A percentile compares a stretch with the other conserved stretches of the same genome.
Evolutionary conservation across 768 basidiomycete species (phyloP).

Genomic region (Pluteus cervinus): DNA sequence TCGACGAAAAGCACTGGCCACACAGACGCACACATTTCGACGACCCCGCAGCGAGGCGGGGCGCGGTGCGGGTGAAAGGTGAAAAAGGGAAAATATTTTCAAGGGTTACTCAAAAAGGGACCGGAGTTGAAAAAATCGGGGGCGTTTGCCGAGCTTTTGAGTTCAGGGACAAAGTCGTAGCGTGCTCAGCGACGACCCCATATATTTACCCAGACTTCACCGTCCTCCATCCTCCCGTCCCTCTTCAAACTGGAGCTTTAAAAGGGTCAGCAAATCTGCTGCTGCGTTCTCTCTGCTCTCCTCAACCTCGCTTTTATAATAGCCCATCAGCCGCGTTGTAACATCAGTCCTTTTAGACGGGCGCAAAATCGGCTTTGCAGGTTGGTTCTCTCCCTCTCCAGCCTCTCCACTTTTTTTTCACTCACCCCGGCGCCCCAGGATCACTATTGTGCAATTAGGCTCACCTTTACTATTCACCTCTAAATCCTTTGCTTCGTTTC

Average conservation of each 20-base stretch:
- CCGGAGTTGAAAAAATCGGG: constrained; percentile 48
- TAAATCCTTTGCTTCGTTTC: constrained; percentile 44
- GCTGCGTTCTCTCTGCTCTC: constrained; percentile 13
- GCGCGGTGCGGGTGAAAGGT: constrained; percentile 9
- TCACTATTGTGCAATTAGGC: constrained; percentile 64
- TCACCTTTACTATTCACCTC: constrained; percentile 46
- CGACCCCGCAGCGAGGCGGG: too few relatives aligned
- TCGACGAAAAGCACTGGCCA: not conserved
- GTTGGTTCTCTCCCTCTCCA: constrained; percentile 35
- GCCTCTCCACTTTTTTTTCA: constrained; percentile 16
- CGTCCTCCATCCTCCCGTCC: constrained; percentile 28
- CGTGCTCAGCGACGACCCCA: constrained; percentile 35
- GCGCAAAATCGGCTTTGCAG: constrained; percentile 70
- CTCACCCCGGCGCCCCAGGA: constrained; percentile 31
- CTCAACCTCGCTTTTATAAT: constrained; percentile 13
- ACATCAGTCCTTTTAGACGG: constrained; percentile 76
- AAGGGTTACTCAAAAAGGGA: constrained; percentile 22
- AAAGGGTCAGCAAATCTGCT: constrained; percentile 38
- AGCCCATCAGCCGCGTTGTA: constrained; percentile 65
- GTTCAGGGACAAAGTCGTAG: constrained; percentile 40
- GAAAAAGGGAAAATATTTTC: constrained; percentile 22
- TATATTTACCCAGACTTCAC: constrained; percentile 33
- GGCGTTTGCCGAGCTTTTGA: constrained; percentile 42
- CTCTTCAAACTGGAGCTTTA: constrained; percentile 34
- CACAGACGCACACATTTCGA: too few relatives aligned